phyloP scores from a whole-genome alignment of 2,329 filamentous ascomycete genomes.

The Tolypocladium ophioglossoides region DNA sequence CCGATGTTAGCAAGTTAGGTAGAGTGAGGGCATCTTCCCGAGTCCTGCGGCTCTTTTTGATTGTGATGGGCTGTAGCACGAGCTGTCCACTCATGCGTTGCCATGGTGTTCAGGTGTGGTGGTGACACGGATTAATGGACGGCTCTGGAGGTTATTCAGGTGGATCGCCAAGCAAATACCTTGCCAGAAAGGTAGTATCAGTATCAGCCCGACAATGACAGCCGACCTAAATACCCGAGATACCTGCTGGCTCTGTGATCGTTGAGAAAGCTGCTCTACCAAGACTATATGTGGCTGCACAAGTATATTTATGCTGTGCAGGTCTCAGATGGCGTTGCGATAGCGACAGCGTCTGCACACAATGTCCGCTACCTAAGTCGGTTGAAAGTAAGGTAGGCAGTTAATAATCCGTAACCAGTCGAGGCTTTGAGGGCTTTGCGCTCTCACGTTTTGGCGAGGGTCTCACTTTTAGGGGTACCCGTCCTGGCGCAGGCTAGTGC shows the following conservation, averaged over 20 bases:
- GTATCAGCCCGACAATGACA: background rate
- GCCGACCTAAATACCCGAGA: background rate
- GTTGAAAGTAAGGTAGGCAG: too few species aligned
- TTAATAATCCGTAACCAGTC: too few species aligned
- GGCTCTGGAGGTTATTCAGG: background rate
- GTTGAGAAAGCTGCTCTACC: background rate
- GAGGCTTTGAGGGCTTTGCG: background rate
- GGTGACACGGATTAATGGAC: background rate
- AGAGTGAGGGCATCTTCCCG: background rate
- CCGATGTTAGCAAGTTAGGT: too few species aligned
- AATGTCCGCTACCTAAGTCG: too few species aligned
- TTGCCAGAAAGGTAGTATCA: background rate
- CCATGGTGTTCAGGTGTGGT: background rate
- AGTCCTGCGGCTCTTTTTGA: background rate
- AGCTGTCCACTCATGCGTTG: background rate
- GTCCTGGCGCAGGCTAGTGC: background rate
- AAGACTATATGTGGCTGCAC: background rate
- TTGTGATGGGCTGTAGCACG: too few species aligned
- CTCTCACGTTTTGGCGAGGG: background rate
- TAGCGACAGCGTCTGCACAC: background rate
- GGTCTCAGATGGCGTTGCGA: background rate
- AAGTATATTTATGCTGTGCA: background rate
- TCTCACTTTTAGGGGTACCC: background rate
- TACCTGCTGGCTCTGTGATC: background rate
- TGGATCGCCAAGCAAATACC: background rate